Base-by-base conservation (phyloP, 306 rosid genomes). In the Luffa aegyptiaca region DNA sequence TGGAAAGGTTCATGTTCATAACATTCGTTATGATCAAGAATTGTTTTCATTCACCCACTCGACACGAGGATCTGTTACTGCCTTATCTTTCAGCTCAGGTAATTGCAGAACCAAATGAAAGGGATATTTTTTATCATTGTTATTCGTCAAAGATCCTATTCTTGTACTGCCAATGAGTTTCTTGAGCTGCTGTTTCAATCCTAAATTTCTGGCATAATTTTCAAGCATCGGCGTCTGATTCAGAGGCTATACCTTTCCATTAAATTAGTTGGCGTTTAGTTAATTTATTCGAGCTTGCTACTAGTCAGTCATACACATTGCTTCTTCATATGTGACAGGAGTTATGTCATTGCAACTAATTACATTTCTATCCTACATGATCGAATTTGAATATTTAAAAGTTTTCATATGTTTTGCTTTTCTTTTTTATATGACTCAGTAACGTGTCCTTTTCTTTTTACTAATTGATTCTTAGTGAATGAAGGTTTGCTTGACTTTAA, bases 21-120 rank as follows among this genome's bases (percentile, higher is more conserved):
- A 95, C 78, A 84, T 95, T 80, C 92, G 90, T 48, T 88, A 82
- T 55, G 92, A 95, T 87, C 90, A 95, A 85, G 97, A 91, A 82
- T 49, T 91, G 76, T 87, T 90, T 84, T 79, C 97, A 6, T 95
- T 95, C 81, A 85, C 92, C n/a, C 97, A 95, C 84, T 91, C 98
- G 20, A 83, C 93, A 0, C 91, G 97, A 12, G 98, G 98, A 80
- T 88, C 98, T 68, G 98, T 92, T 59, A 92, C 97, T 78, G 92
- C 98, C 80, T 90, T 95, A 75, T 88, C 98, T 79, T 95, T 92
- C 81, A 80, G 97, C 85, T 90, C 97, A 46, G 97, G 98, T 95
- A 84, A 55, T 83, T 46, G 33, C 14, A 42, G 13, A 4, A n/a
- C 21, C 16, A 16, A 16, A 59, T 10, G 3, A 36, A 64, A 64